Evolutionary conservation across 2,329 filamentous ascomycete species (phyloP), one percentile per base, ranked within the genome.

Genomic region (Myriosclerotinia scirpicola): DNA sequence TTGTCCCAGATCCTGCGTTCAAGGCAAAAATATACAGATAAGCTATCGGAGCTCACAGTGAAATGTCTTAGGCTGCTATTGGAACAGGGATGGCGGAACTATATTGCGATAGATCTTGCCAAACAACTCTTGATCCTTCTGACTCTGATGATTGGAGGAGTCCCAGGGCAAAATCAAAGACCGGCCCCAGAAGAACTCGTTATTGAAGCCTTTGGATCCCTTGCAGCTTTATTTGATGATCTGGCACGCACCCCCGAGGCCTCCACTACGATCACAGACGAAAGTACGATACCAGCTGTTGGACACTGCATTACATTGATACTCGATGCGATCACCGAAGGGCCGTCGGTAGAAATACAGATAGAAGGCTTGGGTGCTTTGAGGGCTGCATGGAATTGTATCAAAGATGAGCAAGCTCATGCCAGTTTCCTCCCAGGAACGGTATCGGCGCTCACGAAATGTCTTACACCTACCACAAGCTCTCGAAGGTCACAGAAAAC

Each of bases 391-490:
- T 85, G 87, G 70, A 74, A 77, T 8, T 85, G 87, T 30, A 82
- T 97, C 54, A 87, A 84, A 63, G 90, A 95, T 73, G 85, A 84
- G 56, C 84, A 90, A n/a, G 87, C 91, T 2, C 81, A 96, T 66
- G 91, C 92, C 12, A 93, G 86, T 69, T 95, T 99, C 74, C 82
- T 98, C 53, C 95, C 96, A 0, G 92, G 93, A 12, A 92, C 92
- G 0, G 86, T 97, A 0, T 98, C 95, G 3, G 87, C 88, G 1
- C 80, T 99, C 34, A 88, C 90, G 2, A 93, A 90, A 73, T 74
- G 71, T 67, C 80, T 92, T 0, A 79, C 96, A 61, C 89, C 90
- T 5, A 87, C 87, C 0, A 90, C 88, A 0, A 85, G 84, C 52
- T 83, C 84, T 71, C 82, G 85, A 59, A 81, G 85, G 44, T 82